phyloP scores from a whole-genome alignment of 2,329 filamentous ascomycete genomes.

The Alternaria atra region DNA sequence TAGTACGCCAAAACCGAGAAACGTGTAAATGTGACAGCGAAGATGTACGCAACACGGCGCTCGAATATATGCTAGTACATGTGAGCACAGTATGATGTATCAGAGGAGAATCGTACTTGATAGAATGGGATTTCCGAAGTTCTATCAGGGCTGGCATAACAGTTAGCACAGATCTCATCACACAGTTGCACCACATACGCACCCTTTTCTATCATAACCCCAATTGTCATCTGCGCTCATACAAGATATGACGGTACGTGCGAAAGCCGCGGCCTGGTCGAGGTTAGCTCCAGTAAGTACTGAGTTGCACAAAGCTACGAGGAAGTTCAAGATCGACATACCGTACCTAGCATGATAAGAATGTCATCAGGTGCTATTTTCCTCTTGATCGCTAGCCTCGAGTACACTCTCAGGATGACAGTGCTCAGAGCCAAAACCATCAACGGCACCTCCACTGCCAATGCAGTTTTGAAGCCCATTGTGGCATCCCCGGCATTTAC shows the following conservation, averaged over 20 bases:
- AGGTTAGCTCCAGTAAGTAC: slow-evolving; percentile 13
- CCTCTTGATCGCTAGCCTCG: slow-evolving; percentile 33
- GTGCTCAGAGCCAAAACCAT: slow-evolving; percentile 33
- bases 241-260: slow-evolving; percentile 36
- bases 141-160: slow-evolving; percentile 26
- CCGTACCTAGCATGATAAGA: slow-evolving; percentile 34
- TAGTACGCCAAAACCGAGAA: slow-evolving; percentile 49
- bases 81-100: neutral
- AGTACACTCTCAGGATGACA: slow-evolving; percentile 36
- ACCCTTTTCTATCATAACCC: slow-evolving; percentile 38
- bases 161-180: neutral
- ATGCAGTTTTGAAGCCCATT: slow-evolving; percentile 20
- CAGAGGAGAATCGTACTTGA: slow-evolving; percentile 11
- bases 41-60: slow-evolving; percentile 48
- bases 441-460: slow-evolving; percentile 39
- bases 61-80: slow-evolving; percentile 35
- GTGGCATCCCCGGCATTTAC: slow-evolving; percentile 16
- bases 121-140: slow-evolving; percentile 34
- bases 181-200: neutral
- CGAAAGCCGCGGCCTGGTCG: slow-evolving; percentile 28
- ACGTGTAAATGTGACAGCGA: slow-evolving; percentile 44
- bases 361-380: slow-evolving; percentile 35
- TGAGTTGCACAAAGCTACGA: neutral
- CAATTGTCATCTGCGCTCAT: slow-evolving; percentile 38
- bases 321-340: slow-evolving; percentile 5